Evolutionary conservation across 73 alveolate species (phyloP).

Genomic region (Paramecium pentaurelia): DNA sequence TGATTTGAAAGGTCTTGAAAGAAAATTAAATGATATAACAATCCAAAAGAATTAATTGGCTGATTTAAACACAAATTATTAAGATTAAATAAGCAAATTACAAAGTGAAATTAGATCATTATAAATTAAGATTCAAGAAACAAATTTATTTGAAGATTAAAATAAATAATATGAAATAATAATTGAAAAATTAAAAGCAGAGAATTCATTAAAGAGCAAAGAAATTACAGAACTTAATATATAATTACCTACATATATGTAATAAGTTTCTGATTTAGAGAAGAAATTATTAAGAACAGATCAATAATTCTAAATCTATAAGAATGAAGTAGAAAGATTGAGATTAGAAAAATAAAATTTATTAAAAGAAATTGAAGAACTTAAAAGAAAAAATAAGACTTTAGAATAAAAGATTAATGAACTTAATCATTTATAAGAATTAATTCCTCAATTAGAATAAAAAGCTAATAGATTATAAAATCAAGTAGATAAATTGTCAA

Average conservation of each 20-base stretch:
- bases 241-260: background rate
- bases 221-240: slow-evolving; percentile 22
- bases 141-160: background rate
- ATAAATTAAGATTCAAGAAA: background rate
- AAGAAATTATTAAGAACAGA: background rate
- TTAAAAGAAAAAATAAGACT: background rate
- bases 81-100: background rate
- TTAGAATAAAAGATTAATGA: background rate
- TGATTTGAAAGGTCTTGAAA: background rate
- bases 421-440: background rate
- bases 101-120: background rate
- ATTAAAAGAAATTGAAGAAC: background rate
- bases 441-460: slow-evolving; percentile 20
- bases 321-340: slow-evolving; percentile 23
- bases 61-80: background rate
- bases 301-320: background rate
- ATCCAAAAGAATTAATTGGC: background rate
- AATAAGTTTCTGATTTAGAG: background rate
- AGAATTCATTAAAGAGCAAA: slow-evolving; percentile 2
- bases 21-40: background rate
- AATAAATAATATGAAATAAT: background rate
- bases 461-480: background rate
- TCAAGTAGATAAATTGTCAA: background rate
- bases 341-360: background rate
- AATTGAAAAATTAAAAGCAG: background rate